Conservation (phyloP, 495 filamentous ascomycete genomes). For the Glarea lozoyensis region DNA sequence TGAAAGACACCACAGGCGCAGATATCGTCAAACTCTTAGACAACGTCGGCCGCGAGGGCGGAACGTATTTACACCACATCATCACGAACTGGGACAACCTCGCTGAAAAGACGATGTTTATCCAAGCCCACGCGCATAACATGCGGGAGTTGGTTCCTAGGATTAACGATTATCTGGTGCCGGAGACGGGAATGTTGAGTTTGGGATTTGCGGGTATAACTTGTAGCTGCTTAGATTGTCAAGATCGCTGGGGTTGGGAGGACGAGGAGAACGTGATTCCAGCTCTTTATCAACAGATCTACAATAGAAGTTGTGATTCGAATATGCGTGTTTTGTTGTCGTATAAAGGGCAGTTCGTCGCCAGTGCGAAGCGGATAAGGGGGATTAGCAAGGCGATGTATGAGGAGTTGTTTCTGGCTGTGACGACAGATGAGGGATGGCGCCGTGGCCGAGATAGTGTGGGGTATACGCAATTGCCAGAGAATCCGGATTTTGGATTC, state of each 20-base stretch:
- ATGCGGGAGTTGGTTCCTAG: constrained; percentile 24
- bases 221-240: constrained; percentile 27
- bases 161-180: constrained; percentile 29
- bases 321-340: constrained; percentile 21
- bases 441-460: constrained; percentile 22
- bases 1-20: constrained; percentile 23
- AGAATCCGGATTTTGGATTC: constrained; percentile 34
- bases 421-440: constrained; percentile 4
- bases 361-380: constrained; percentile 29
- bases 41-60: constrained; percentile 35
- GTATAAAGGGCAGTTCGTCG: constrained; percentile 38
- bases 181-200: constrained; percentile 31
- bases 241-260: constrained; percentile 27
- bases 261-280: constrained; percentile 26
- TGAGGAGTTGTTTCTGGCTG: constrained; percentile 17
- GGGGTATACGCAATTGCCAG: constrained; percentile 24
- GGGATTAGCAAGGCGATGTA: constrained; percentile 26
- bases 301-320: constrained; percentile 14
- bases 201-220: constrained; percentile 26
- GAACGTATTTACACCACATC: constrained; percentile 37
- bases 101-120: constrained; percentile 35
- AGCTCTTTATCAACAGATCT: constrained; percentile 21
- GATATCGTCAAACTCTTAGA: constrained; percentile 23
- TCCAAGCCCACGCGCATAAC: constrained; percentile 35
- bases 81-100: constrained; percentile 31